Conservation (phyloP, 805 yeast species). For the Ogataea trehalophila region DNA sequence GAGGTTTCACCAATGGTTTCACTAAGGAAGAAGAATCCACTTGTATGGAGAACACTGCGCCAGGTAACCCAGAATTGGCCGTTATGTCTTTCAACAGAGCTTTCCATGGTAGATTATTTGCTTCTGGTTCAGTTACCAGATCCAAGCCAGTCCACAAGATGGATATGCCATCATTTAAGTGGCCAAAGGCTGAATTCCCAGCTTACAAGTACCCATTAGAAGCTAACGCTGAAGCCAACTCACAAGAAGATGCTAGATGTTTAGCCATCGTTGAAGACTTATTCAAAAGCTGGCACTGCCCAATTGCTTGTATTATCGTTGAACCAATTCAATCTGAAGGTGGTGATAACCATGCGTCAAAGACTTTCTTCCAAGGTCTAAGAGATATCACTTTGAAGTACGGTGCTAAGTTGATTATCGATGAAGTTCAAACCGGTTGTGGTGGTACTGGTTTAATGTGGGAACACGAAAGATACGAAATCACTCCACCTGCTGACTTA, state of each 20-base stretch:
- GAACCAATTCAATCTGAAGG: constrained; percentile 94
- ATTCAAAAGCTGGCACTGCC: constrained; percentile 60
- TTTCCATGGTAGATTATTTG: constrained; percentile 94
- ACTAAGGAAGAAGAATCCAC: constrained; percentile 63
- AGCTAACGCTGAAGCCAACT: constrained; percentile 80
- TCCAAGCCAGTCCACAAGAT: constrained; percentile 94
- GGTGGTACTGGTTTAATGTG: constrained; percentile 84
- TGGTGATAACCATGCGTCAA: constrained; percentile 84
- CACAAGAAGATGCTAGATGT: constrained; percentile 76
- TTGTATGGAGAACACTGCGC: constrained; percentile 76
- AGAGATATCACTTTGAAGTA: constrained; percentile 70
- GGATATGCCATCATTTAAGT: constrained; percentile 87
- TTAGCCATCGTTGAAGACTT: constrained; percentile 69
- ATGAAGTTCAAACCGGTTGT: constrained; percentile 88
- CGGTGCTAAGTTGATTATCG: constrained; percentile 69
- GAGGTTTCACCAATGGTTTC: constrained; percentile 60
- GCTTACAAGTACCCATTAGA: constrained; percentile 67
- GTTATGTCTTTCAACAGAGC: constrained; percentile 82
- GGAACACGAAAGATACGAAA: constrained; percentile 84
- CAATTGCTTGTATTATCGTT: constrained; percentile 83
- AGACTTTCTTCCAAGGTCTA: constrained; percentile 74
- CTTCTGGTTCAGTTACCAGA: constrained; percentile 84
- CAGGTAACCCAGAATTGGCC: constrained; percentile 86
- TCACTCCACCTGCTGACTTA: constrained; percentile 72
- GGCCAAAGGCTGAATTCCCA: constrained; percentile 96